Evolutionary conservation across 345 rosid species (phyloP), one percentile per base, ranked within the genome.

Genomic region (Hevea brasiliensis): DNA sequence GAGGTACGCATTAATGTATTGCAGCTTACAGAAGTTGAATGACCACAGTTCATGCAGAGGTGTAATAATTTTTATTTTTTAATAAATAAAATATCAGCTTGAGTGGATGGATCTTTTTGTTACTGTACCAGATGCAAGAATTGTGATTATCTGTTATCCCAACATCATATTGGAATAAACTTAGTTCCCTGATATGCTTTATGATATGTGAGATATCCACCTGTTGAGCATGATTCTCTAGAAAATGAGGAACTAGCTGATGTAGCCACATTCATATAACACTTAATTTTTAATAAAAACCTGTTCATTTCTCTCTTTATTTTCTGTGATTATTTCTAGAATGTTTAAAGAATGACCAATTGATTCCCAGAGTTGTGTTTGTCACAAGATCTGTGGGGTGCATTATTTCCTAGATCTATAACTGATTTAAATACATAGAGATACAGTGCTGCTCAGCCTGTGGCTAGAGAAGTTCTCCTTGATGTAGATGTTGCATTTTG

Each of bases 1-100:
- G 98, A 96, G 94, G 99, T 95, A 81, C 29, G 67, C 24, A 3
- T 26, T 32, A 72, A 69, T 21, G 13, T 59, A 3, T 56, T 37
- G 53, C 37, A 53, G 37, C 45, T 65, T 6, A 24, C 40, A 15
- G 21, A 42, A 18, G 18, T 29, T 26, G 29, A 55, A 44, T 18
- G 8, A 18, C 26, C 42, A 5, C 44, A 53, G 21, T 17, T 63
- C 54, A 58, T 64, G 17, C 57, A 62, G 48, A 32, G 32, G 13
- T 73, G 55, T 18, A 50, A 50, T 55, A 42, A 12, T 15, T 11
- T 73, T 37, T 55, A 42, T 6, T 15, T 11, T 73, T 37, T 9
- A 13, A 61, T 32, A 3, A 9, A 37, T 29, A 15, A 48, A 10
- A 20, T 32, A 35, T 37, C n/a, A 27, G 40, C 40, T 7, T 3